These are phyloP conservation scores for Leptodermis oblonga DNA, from an alignment of 257 asterid genomes.

Conservation along the genomic window DNA sequence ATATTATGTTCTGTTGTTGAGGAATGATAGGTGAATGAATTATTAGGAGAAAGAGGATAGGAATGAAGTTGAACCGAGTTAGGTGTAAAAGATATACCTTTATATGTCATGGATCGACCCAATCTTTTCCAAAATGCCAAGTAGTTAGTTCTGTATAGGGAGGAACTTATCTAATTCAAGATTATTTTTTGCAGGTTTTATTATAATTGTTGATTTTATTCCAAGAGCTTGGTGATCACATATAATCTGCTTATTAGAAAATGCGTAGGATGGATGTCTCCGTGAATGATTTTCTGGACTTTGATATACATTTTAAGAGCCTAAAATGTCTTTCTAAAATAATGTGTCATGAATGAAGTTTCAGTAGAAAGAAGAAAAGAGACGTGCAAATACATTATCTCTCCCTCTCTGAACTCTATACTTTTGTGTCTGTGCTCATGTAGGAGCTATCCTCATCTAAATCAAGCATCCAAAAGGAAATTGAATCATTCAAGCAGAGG, in stretches of 20 bases:
- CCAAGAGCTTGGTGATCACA: neutral
- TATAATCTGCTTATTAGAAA: neutral
- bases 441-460: slow-evolving; percentile 41
- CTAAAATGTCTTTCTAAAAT: neutral
- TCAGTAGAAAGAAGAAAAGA: too few species aligned
- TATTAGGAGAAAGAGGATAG: neutral
- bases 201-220: neutral
- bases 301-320: neutral
- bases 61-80: neutral
- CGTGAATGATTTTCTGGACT: neutral
- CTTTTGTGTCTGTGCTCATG: neutral
- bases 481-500: slow-evolving; percentile 38
- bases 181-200: too few species aligned
- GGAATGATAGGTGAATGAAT: neutral
- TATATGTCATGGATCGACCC: neutral
- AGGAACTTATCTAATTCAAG: neutral
- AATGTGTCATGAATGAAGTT: neutral
- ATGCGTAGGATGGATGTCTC: neutral
- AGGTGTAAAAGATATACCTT: neutral
- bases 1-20: neutral
- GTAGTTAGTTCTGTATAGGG: neutral
- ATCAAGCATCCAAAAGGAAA: slow-evolving; percentile 40
- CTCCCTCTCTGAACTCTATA: neutral
- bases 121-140: neutral
- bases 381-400: neutral